phyloP scores from a whole-genome alignment of 2,329 filamentous ascomycete species.

The Phyllosticta capitalensis region DNA sequence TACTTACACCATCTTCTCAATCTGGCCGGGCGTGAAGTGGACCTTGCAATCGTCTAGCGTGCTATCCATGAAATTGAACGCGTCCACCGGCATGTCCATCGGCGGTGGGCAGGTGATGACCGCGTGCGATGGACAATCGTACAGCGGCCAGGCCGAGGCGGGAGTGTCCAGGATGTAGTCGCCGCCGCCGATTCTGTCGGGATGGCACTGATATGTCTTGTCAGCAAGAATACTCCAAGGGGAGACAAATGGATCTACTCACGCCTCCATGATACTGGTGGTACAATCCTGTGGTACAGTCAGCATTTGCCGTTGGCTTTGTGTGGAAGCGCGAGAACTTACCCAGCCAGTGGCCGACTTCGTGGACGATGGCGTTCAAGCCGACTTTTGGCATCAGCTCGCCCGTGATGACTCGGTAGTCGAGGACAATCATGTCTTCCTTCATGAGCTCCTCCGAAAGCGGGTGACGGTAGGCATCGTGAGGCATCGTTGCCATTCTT shows the following conservation, averaged over 20 bases:
- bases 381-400: neutral
- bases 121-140: neutral
- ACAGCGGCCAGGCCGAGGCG: neutral
- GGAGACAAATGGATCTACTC: neutral
- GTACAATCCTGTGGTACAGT: slow-evolving; percentile 1
- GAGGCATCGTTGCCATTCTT: neutral
- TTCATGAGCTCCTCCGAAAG: neutral
- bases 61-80: neutral
- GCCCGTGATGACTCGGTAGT: neutral
- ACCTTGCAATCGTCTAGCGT: neutral
- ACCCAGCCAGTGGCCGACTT: slow-evolving; percentile 26
- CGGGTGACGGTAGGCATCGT: neutral
- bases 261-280: slow-evolving; percentile 22
- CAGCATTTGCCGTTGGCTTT: too few relatives aligned
- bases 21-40: neutral
- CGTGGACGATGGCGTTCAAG: slow-evolving; percentile 22
- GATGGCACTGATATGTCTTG: neutral
- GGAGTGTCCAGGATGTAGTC: slow-evolving; percentile 12
- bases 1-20: too few relatives aligned
- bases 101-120: neutral
- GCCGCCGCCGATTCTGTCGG: slow-evolving; percentile 15
- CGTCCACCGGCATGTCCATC: neutral
- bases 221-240: neutral
- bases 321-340: slow-evolving; percentile 4
- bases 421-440: neutral